A percentile compares a stretch with the other conserved stretches of the same genome.
Conservation (phyloP, 2,329 filamentous ascomycete species). For the Parastagonospora avenae region DNA sequence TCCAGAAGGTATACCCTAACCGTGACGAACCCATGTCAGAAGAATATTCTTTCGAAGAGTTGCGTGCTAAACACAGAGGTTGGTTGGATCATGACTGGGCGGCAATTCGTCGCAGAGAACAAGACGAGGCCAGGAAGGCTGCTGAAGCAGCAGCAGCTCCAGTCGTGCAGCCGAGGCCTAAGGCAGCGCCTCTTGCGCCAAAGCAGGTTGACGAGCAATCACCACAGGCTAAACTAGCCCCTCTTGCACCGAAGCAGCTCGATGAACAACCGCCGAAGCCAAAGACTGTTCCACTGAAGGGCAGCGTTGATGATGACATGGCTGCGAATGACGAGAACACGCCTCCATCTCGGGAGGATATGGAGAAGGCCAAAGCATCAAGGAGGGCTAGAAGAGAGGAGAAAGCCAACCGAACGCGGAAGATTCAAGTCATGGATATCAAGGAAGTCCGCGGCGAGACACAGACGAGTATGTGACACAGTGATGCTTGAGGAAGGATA, state of each 20-base stretch:
- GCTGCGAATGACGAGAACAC: slow-evolving; percentile 54
- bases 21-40: slow-evolving; percentile 67
- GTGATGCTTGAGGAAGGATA: background rate
- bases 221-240: slow-evolving; percentile 31
- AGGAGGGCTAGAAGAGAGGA: slow-evolving; percentile 56
- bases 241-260: slow-evolving; percentile 23
- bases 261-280: slow-evolving; percentile 21
- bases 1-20: slow-evolving; percentile 84
- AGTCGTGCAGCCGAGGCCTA: slow-evolving; percentile 16
- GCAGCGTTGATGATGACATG: slow-evolving; percentile 38
- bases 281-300: slow-evolving; percentile 41
- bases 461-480: slow-evolving; percentile 76
- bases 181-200: slow-evolving; percentile 19
- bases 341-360: slow-evolving; percentile 53
- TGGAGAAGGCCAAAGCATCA: slow-evolving; percentile 62
- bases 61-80: slow-evolving; percentile 78
- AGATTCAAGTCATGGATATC: slow-evolving; percentile 76
- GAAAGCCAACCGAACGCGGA: slow-evolving; percentile 56
- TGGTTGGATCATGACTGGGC: slow-evolving; percentile 63
- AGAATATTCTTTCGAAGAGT: slow-evolving; percentile 90
- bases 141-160: slow-evolving; percentile 18
- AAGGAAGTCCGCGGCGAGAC: slow-evolving; percentile 74
- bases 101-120: slow-evolving; percentile 37
- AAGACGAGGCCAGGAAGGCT: slow-evolving; percentile 30
- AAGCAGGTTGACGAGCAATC: slow-evolving; percentile 22